Base-by-base conservation (phyloP, 2,329 filamentous ascomycete genomes). In the Alternaria sp. region DNA sequence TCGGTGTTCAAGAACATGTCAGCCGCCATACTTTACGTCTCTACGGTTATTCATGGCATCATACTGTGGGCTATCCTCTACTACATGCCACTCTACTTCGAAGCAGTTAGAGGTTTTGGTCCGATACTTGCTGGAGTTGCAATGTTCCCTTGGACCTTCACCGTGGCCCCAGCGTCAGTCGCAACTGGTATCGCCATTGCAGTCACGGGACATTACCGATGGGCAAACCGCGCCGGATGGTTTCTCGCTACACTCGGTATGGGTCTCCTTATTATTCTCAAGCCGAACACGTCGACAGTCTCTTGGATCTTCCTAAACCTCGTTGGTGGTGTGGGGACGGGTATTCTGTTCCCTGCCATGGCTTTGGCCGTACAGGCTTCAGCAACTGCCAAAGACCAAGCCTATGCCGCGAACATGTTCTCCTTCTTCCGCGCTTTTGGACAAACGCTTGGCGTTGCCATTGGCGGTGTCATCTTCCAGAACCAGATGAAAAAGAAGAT, bases 401-500 rank as follows among this genome's bases (percentile, higher is more conserved):
- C 87, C 1, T 86, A 87, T 61, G 85, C 87, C 0, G 84, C 85
- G 0, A 88, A 86, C 11, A 86, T 92, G 80, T 90, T 89, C 77
- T 85, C 85, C 54, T 92, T 92, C 80, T 84, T 89, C 68, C 85
- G 88, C 14, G 84, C 85, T 2, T 84, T 91, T 25, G 90, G 90
- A 0, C 88, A 91, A 72, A 83, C 86, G 0, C 77, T 91, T 10
- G 89, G 89, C 25, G 86, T 92, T 3, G 88, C 89, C 2, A 82
- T 91, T 53, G 87, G 87, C 2, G 89, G 90, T 4, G 87, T 89
- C 32, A 84, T 90, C 54, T 92, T 92, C 78, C 89, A 92, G 75
- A 92, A 91, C 65, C 82, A 83, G 58, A 85, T 90, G 78, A 80
- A 79, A 55, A 77, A 76, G 45, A 84, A 86, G 62, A 75, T 90